Evolutionary conservation across 176 grass and related monocot genomes (phyloP).

Genomic region (Oryza punctata): DNA sequence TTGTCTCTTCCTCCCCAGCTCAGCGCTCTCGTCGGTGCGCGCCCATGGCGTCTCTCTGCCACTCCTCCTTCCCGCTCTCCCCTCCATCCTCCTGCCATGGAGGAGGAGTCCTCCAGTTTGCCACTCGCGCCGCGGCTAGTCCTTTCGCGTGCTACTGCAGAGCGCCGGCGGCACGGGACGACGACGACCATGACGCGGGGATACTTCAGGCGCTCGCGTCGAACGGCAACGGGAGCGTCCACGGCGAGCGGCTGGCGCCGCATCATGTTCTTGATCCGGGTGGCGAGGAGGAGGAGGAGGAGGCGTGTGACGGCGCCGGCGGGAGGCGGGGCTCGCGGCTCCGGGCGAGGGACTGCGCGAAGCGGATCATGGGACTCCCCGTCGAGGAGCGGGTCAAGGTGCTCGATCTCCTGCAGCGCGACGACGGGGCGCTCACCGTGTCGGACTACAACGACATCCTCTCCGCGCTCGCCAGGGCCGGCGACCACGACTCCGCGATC

Average conservation of each 20-base stretch:
- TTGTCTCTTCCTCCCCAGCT: conserved; percentile 7
- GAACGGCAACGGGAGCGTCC: conserved; percentile 47
- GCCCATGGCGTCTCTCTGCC: conserved; percentile 52
- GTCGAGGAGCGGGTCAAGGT: conserved; percentile 80
- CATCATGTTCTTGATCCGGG: background rate
- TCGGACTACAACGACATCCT: conserved; percentile 95
- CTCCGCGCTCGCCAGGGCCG: conserved; percentile 57
- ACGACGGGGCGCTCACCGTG: conserved; percentile 60
- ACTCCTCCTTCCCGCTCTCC: conserved; percentile 47
- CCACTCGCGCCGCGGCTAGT: conserved; percentile 9
- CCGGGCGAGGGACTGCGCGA: conserved; percentile 44
- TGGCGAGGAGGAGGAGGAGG: background rate
- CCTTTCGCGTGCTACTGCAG: conserved; percentile 33
- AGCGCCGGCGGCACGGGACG: background rate
- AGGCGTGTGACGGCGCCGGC: too few relatives aligned
- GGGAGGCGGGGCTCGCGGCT: background rate
- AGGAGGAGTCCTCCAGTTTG: background rate
- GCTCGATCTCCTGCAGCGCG: conserved; percentile 72
- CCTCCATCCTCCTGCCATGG: conserved; percentile 40
- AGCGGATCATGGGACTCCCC: conserved; percentile 59
- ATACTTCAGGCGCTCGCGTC: conserved; percentile 39
- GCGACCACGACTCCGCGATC: conserved; percentile 54
- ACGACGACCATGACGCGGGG: conserved; percentile 32
- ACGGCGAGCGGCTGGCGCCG: background rate
- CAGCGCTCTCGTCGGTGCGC: background rate